Evolutionary conservation across 345 rosid species (phyloP), one percentile per base, ranked within the genome.

Genomic region (Chamaenerion angustifolium): DNA sequence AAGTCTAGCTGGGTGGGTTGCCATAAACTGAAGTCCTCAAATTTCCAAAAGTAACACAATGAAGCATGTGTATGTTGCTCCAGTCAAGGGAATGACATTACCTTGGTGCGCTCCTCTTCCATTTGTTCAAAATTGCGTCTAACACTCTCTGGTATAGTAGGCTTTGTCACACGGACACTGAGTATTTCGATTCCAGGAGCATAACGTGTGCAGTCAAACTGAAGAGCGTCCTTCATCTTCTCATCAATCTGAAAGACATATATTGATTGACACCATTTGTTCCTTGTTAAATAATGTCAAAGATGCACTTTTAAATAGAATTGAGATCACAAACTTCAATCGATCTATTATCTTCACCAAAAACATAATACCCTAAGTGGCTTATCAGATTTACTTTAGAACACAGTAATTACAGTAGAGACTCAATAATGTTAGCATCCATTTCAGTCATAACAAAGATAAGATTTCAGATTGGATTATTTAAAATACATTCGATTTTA

Each of bases 21-120:
- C 7, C 37, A 31, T 31, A 31, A 31, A 31, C 1, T 31, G 37
- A 4, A 5, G 1, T 31, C 37, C 5, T 31, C 37, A 31, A 31
- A 23, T 23, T 23, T 31, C 37, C 0, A 7, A 31, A 31, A 31
- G 37, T 31, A 31, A 31, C 37, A 31, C 37, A 3, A 0, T 31
- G 37, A 31, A 31, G 37, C 37, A 31, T 12, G n/a, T 8, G 52
- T 16, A 21, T 25, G 15, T 31, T 7, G 14, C 11, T 21, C n/a
- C 25, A 16, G 15, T 12, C 35, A 55, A 18, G 15, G 46, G 25
- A 55, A 10, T 46, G 45, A 52, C 7, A 40, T 41, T 67, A 89
- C 94, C 95, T 86, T 90, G 8, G 94, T 81, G 51, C 94, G 88
- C 64, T 90, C 92, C 57, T 81, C 94, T 72, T 90, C 98, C 97